Evolutionary conservation across 1,284 basidiomycete genomes (phyloP).

Genomic region (Inonotus hispidus): DNA sequence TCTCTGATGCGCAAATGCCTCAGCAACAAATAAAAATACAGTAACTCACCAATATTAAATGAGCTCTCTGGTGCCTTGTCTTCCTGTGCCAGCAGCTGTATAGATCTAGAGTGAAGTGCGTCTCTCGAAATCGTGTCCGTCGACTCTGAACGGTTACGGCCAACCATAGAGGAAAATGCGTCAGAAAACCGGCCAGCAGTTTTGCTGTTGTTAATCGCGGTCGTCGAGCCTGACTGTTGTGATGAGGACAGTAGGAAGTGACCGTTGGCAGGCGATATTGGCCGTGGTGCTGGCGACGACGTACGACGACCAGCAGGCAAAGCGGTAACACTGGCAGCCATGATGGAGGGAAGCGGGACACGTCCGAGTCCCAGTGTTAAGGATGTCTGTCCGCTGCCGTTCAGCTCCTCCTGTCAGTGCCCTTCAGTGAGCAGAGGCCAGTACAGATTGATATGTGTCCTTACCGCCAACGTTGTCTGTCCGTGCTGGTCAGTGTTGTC

Average conservation of each 20-base stretch:
- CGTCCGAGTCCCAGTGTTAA: conserved; percentile 8
- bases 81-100: neutral
- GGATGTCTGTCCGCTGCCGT: neutral
- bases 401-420: neutral
- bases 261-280: conserved; percentile 10
- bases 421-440: neutral
- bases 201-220: conserved; percentile 10
- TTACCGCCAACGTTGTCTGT: conserved; percentile 8
- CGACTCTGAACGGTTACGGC: conserved; percentile 14
- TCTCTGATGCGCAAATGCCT: neutral
- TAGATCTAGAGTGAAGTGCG: neutral
- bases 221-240: conserved; percentile 12
- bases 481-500: conserved; percentile 7
- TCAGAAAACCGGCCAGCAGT: conserved; percentile 15
- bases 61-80: conserved; percentile 6
- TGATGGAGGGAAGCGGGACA: conserved; percentile 5
- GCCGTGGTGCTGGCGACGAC: conserved; percentile 10
- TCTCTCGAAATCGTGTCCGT: conserved; percentile 3
- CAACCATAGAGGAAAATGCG: conserved; percentile 12
- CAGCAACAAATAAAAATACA: neutral
- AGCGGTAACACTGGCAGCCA: conserved; percentile 2
- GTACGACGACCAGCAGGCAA: conserved; percentile 10
- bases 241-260: conserved; percentile 9
- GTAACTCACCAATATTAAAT: conserved; percentile 18
- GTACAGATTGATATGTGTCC: neutral